These are phyloP conservation scores for Tulasnella sp. DNA, from an alignment of 768 basidiomycete species.

Conservation along the genomic window DNA sequence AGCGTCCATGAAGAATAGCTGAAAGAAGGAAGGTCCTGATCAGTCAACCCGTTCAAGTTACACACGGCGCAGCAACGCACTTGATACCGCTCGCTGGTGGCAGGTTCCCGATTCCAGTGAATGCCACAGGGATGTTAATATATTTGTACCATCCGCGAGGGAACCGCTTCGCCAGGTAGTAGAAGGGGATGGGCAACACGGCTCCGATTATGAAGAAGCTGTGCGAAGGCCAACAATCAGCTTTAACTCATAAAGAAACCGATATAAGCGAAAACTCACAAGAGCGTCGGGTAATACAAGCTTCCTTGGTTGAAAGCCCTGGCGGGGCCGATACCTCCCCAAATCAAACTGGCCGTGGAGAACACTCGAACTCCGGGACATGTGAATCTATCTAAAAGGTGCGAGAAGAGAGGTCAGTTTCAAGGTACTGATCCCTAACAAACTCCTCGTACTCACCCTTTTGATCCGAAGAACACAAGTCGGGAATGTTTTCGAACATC, in stretches of 20 bases:
- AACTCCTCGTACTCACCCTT: slow-evolving; percentile 17
- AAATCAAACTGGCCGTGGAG: slow-evolving; percentile 61
- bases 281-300: slow-evolving; percentile 6
- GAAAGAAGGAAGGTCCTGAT: neutral
- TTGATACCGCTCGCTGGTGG: slow-evolving; percentile 16
- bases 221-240: slow-evolving; percentile 17
- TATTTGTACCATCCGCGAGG: slow-evolving; percentile 20
- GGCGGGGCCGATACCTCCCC: slow-evolving; percentile 38
- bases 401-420: slow-evolving; percentile 13
- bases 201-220: slow-evolving; percentile 26
- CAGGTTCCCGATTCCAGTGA: slow-evolving; percentile 16
- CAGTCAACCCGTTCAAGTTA: too few relatives aligned
- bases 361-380: slow-evolving; percentile 62
- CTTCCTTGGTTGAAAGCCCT: slow-evolving; percentile 8
- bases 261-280: neutral
- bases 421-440: neutral
- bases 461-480: slow-evolving; percentile 56
- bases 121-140: slow-evolving; percentile 18
- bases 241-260: neutral
- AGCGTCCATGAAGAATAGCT: slow-evolving; percentile 17
- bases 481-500: slow-evolving; percentile 66
- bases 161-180: slow-evolving; percentile 19
- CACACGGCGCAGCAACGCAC: neutral
- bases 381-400: slow-evolving; percentile 42
- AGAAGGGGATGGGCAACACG: slow-evolving; percentile 23